These are phyloP conservation scores for Hysterangium stoloniferum DNA, from an alignment of 768 basidiomycete genomes.

Conservation along the genomic window DNA sequence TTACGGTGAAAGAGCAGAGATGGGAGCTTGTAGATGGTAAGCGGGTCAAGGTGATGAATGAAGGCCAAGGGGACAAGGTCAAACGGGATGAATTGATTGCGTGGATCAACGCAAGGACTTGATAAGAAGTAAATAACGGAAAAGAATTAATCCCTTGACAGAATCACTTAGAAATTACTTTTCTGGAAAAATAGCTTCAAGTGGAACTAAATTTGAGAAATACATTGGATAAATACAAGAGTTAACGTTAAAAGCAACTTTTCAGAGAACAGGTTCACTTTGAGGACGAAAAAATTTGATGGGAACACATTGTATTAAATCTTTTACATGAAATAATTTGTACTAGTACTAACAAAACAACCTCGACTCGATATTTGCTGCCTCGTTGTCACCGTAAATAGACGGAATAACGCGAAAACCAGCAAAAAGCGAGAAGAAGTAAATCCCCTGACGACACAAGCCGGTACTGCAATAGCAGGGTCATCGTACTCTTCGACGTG, in stretches of 20 bases:
- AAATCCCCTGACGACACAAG: slow-evolving; percentile 10
- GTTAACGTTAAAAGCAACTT: too few species aligned
- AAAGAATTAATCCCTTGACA: too few species aligned
- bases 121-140: too few species aligned
- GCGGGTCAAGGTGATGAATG: slow-evolving; percentile 48
- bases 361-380: neutral
- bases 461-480: slow-evolving; percentile 9
- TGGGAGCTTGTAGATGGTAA: slow-evolving; percentile 71
- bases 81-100: slow-evolving; percentile 50
- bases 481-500: slow-evolving; percentile 7
- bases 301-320: too few species aligned
- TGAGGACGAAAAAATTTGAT: too few species aligned
- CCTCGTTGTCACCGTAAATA: neutral
- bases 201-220: too few species aligned
- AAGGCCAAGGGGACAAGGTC: slow-evolving; percentile 58
- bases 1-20: slow-evolving; percentile 86
- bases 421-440: neutral
- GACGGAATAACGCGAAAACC: neutral
- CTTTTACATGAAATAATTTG: too few species aligned
- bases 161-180: too few species aligned
- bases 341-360: neutral
- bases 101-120: slow-evolving; percentile 48
- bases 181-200: too few species aligned
- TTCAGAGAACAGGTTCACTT: too few species aligned
- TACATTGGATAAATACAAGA: too few species aligned